Evolutionary conservation across 1,284 basidiomycete genomes (phyloP).

Genomic region (Austroboletus niveus): DNA sequence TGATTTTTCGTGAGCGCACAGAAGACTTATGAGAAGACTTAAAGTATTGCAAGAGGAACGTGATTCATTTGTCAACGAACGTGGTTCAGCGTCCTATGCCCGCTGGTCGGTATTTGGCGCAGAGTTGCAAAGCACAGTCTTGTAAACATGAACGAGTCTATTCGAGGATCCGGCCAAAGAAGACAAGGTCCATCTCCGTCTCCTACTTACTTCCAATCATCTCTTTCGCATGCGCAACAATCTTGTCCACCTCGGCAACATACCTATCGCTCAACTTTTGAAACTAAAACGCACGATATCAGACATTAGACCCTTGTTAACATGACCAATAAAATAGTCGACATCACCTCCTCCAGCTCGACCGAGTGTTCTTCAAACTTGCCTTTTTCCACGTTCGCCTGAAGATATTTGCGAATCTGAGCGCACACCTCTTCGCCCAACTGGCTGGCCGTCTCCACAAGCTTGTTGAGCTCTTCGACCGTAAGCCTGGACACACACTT

Average conservation of each 20-base stretch:
- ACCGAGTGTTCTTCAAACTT: conserved; percentile 65
- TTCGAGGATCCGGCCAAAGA: no score
- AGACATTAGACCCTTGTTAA: neutral
- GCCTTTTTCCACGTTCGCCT: conserved; percentile 63
- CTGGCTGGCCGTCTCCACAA: conserved; percentile 51
- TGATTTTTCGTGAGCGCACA: no score
- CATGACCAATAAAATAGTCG: no score
- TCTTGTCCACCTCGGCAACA: conserved; percentile 62
- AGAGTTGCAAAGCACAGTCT: no score
- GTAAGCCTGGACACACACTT: conserved; percentile 72
- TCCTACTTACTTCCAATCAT: conserved; percentile 39
- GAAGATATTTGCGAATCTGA: conserved; percentile 69
- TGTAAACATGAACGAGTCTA: no score
- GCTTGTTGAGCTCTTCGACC: conserved; percentile 59
- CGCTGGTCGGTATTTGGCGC: no score
- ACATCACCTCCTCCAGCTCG: conserved; percentile 60
- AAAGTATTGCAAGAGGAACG: no score
- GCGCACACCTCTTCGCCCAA: conserved; percentile 69
- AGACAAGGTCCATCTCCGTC: no score
- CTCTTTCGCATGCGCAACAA: conserved; percentile 63
- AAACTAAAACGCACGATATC: conserved; percentile 45
- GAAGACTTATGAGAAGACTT: no score
- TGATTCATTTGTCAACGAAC: no score
- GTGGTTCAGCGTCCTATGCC: no score
- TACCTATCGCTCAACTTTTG: conserved; percentile 65